phyloP scores from a whole-genome alignment of 805 yeast genomes.

The Kazachstania viticola region DNA sequence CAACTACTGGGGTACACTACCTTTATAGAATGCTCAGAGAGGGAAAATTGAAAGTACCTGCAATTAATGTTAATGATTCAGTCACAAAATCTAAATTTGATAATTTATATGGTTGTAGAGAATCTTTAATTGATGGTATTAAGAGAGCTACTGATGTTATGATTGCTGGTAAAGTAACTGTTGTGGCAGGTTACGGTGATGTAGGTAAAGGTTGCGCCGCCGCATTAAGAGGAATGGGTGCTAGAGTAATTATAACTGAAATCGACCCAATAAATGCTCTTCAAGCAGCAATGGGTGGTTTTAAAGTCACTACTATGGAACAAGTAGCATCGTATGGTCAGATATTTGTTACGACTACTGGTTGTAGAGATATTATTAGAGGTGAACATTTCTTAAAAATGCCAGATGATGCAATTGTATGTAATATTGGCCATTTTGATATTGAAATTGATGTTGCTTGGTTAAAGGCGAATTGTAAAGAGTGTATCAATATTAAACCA shows the following conservation, averaged over 20 bases:
- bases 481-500: conserved; percentile 94
- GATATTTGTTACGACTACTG: conserved; percentile 97
- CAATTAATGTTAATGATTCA: conserved; percentile 97
- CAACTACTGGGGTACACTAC: conserved; percentile 99
- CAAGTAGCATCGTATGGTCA: conserved; percentile 90
- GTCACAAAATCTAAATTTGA: conserved; percentile 99
- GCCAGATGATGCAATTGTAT: conserved; percentile 99
- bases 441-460: conserved; percentile 98
- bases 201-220: conserved; percentile 99
- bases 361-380: conserved; percentile 96
- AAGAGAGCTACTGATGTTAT: conserved; percentile 99
- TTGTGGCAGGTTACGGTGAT: conserved; percentile 99
- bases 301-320: conserved; percentile 90
- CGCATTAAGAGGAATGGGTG: conserved; percentile 98
- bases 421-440: conserved; percentile 99
- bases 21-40: conserved; percentile 91
- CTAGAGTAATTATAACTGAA: conserved; percentile 94
- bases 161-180: conserved; percentile 98
- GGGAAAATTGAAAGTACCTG: conserved; percentile 87
- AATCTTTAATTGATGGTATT: conserved; percentile 95
- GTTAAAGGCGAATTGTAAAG: conserved; percentile 88
- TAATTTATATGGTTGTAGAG: conserved; percentile 99
- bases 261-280: conserved; percentile 97
- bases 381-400: conserved; percentile 75
- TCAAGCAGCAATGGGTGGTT: conserved; percentile 98